Conservation (phyloP, 352 stramenopile species). For the Pythium vanterpoolii region DNA sequence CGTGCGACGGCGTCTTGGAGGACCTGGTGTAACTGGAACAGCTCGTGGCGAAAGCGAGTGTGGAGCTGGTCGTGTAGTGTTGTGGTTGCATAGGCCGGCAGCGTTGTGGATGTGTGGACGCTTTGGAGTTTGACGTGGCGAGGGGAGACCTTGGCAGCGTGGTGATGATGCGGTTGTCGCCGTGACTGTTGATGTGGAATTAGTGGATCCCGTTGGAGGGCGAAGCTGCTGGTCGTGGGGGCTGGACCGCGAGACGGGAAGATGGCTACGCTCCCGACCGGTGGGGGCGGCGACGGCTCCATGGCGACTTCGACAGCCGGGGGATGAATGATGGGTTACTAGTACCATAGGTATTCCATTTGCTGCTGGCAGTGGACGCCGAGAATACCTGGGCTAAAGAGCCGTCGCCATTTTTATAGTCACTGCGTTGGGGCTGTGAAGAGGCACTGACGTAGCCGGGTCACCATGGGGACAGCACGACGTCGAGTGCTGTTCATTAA, state of each 20-base stretch:
- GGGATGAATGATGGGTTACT: neutral
- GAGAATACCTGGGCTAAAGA: too few species aligned
- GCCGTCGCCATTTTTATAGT: too few species aligned
- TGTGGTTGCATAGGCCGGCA: constrained; percentile 17
- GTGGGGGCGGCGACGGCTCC: constrained; percentile 13
- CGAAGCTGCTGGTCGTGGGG: neutral
- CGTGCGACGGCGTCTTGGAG: constrained; percentile 37
- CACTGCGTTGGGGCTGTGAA: too few species aligned
- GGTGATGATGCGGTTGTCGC: neutral
- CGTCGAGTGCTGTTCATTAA: too few species aligned
- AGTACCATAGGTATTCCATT: too few species aligned
- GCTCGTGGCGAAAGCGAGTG: constrained; percentile 48
- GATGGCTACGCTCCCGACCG: neutral
- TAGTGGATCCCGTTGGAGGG: neutral
- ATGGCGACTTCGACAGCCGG: neutral
- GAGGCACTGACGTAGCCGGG: too few species aligned
- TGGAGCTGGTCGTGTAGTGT: constrained; percentile 36
- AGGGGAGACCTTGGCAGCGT: constrained; percentile 21
- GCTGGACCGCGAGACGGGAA: constrained; percentile 2
- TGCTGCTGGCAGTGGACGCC: too few species aligned
- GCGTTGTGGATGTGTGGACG: constrained; percentile 4
- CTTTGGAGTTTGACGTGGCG: constrained; percentile 34
- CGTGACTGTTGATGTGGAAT: neutral
- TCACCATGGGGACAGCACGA: too few species aligned
- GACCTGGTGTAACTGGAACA: constrained; percentile 71